phyloP scores from a whole-genome alignment of 345 rosid species.

The Laguncularia racemosa region DNA sequence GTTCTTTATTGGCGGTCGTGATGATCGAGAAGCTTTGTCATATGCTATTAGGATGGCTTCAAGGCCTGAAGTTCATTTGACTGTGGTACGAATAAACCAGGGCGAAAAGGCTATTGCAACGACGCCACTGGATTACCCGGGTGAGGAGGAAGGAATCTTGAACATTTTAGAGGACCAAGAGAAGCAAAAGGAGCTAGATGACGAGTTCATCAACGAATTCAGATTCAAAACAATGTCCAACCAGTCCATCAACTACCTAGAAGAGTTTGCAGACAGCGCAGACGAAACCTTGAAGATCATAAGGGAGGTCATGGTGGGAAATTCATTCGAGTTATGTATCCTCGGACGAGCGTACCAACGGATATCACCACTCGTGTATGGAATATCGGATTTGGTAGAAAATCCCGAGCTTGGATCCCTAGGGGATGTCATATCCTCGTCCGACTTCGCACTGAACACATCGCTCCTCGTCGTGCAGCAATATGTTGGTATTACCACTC shows the following conservation, averaged over 20 bases:
- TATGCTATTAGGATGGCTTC: slow-evolving; percentile 55
- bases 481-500: background rate
- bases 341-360: slow-evolving; percentile 28
- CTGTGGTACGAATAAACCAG: slow-evolving; percentile 38
- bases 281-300: slow-evolving; percentile 19
- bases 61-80: slow-evolving; percentile 21
- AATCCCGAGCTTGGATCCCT: slow-evolving; percentile 29
- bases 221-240: slow-evolving; percentile 13
- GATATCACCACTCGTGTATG: slow-evolving; percentile 21
- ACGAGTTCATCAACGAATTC: slow-evolving; percentile 23
- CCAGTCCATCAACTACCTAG: slow-evolving; percentile 12
- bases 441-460: slow-evolving; percentile 10
- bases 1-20: slow-evolving; percentile 51
- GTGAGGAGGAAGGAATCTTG: slow-evolving; percentile 6
- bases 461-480: slow-evolving; percentile 36
- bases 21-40: slow-evolving; percentile 64
- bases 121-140: background rate
- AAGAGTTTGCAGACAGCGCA: slow-evolving; percentile 21
- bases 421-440: slow-evolving; percentile 22
- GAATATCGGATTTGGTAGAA: slow-evolving; percentile 26
- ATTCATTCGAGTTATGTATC: slow-evolving; percentile 18
- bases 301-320: slow-evolving; percentile 11
- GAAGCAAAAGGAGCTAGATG: slow-evolving; percentile 17
- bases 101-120: slow-evolving; percentile 4
- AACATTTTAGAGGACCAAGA: background rate